Evolutionary conservation across 768 basidiomycete genomes (phyloP).

Genomic region (Leucocoprinus sp.): DNA sequence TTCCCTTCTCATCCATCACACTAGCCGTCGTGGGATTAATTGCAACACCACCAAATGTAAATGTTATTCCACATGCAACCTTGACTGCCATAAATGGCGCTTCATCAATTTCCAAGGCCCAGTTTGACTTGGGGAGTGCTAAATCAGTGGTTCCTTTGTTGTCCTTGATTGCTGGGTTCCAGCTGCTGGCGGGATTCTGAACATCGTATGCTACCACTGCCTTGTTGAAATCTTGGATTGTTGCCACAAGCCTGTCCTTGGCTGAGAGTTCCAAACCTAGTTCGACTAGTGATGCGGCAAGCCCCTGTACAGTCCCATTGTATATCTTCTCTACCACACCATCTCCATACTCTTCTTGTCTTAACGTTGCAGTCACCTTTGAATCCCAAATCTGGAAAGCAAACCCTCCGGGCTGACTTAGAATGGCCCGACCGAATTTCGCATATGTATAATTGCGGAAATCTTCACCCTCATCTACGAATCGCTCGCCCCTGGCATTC

Average conservation of each 20-base stretch:
- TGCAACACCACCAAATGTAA: slow-evolving; percentile 63
- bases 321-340: slow-evolving; percentile 48
- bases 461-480: slow-evolving; percentile 68
- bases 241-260: slow-evolving; percentile 33
- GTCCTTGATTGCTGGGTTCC: slow-evolving; percentile 64
- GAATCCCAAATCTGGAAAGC: slow-evolving; percentile 65
- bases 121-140: slow-evolving; percentile 52
- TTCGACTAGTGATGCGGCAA: slow-evolving; percentile 37
- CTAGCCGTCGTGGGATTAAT: slow-evolving; percentile 47
- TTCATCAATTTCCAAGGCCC: slow-evolving; percentile 50
- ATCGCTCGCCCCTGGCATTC: slow-evolving; percentile 47
- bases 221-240: slow-evolving; percentile 41
- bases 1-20: slow-evolving; percentile 37
- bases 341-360: slow-evolving; percentile 62
- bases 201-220: slow-evolving; percentile 31
- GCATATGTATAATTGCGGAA: slow-evolving; percentile 71
- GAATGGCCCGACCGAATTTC: slow-evolving; percentile 53
- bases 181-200: slow-evolving; percentile 28
- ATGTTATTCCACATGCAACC: slow-evolving; percentile 63
- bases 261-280: slow-evolving; percentile 35
- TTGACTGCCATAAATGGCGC: slow-evolving; percentile 58
- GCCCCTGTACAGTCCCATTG: slow-evolving; percentile 36
- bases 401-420: slow-evolving; percentile 46
- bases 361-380: slow-evolving; percentile 32
- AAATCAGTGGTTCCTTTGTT: slow-evolving; percentile 45